Percentiles rank a stretch among this genome's conserved stretches.
These are phyloP conservation scores for Calonectria pseudoturangicola DNA, from an alignment of 2,329 filamentous ascomycete genomes.

Conservation along the genomic window DNA sequence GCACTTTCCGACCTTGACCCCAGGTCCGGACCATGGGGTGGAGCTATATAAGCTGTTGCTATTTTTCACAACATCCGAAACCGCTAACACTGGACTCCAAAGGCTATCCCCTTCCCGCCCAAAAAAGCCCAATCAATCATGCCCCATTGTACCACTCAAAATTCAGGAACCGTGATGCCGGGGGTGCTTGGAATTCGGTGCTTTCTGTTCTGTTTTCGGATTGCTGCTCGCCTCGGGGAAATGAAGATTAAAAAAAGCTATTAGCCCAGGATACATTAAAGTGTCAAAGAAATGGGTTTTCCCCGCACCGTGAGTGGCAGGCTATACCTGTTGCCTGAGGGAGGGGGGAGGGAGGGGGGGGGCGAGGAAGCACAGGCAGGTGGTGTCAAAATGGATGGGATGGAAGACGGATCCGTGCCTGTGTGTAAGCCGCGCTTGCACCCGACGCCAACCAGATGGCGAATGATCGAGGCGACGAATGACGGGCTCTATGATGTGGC, in stretches of 20 bases:
- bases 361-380: background rate
- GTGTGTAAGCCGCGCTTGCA: slow-evolving; percentile 15
- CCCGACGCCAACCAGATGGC: slow-evolving; percentile 30
- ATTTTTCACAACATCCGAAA: slow-evolving; percentile 57
- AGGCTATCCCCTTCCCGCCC: slow-evolving; percentile 36
- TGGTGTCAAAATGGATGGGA: slow-evolving; percentile 25
- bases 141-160: slow-evolving; percentile 39
- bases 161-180: slow-evolving; percentile 47
- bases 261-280: slow-evolving; percentile 44
- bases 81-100: slow-evolving; percentile 50
- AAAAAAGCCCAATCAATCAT: slow-evolving; percentile 47
- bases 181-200: slow-evolving; percentile 36
- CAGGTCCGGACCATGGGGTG: slow-evolving; percentile 44
- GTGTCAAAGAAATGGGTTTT: slow-evolving; percentile 36
- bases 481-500: slow-evolving; percentile 21
- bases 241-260: slow-evolving; percentile 26
- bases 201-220: slow-evolving; percentile 50
- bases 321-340: background rate
- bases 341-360: background rate
- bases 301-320: slow-evolving; percentile 7
- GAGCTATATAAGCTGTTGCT: slow-evolving; percentile 50
- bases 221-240: slow-evolving; percentile 40
- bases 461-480: slow-evolving; percentile 5
- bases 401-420: slow-evolving; percentile 40
- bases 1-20: slow-evolving; percentile 32